phyloP scores from a whole-genome alignment of 2,329 filamentous ascomycete genomes.

The Pyrenochaeta sp. region DNA sequence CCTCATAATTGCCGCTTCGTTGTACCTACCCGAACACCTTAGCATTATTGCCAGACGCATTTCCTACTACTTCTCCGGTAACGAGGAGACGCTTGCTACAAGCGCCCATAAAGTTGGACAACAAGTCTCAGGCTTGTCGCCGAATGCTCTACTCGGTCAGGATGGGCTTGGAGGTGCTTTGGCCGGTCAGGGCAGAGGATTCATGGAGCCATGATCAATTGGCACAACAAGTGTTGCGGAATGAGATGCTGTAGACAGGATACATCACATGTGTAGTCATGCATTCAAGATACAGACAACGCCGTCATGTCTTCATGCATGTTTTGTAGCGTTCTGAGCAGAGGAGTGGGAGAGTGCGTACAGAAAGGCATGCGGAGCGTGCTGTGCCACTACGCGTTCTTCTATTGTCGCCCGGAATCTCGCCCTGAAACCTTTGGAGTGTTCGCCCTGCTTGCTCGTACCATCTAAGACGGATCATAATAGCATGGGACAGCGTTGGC shows the following conservation, averaged over 20 bases:
- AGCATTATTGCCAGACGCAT: constrained; percentile 81
- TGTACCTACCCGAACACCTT: constrained; percentile 95
- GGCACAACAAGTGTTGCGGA: not conserved
- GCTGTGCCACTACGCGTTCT: not conserved
- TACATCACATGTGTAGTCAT: not conserved
- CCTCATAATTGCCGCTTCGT: constrained; percentile 82
- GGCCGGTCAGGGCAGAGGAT: constrained; percentile 20
- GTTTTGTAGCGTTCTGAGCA: not conserved
- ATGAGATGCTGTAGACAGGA: not conserved
- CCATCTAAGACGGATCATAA: not conserved
- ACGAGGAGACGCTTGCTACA: constrained; percentile 57
- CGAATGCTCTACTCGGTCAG: constrained; percentile 11
- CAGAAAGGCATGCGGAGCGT: not conserved
- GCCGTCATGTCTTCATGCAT: not conserved
- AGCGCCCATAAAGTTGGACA: constrained; percentile 23
- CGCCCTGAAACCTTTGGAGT: not conserved
- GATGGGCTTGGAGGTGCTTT: constrained; percentile 9
- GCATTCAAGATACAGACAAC: not conserved
- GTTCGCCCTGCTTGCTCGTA: not conserved
- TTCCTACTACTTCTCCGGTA: constrained; percentile 95
- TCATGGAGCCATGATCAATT: constrained; percentile 30
- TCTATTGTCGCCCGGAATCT: not conserved
- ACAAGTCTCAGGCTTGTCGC: constrained; percentile 8
- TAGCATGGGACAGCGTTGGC: constrained; percentile 6
- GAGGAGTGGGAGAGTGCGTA: not conserved